Conservation (phyloP, 768 basidiomycete genomes). For the Fomitopsis serialis region DNA sequence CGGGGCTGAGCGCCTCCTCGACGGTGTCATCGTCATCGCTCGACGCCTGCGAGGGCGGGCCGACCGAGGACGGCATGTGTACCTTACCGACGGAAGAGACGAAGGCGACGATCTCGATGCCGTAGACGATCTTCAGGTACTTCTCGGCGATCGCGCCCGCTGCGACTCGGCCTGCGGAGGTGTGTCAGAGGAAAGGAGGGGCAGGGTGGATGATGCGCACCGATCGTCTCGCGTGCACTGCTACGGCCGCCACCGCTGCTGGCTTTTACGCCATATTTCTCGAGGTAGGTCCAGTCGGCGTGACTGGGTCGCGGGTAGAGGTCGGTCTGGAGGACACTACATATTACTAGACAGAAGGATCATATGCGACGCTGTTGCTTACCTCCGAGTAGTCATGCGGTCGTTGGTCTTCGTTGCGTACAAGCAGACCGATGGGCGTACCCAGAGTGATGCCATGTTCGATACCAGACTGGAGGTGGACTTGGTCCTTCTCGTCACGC, state of each 20-base stretch:
- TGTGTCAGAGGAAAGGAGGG: background rate
- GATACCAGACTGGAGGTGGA: slow-evolving; percentile 88
- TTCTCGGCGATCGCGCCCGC: slow-evolving; percentile 98
- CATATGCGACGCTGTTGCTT: background rate
- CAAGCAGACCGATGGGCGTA: slow-evolving; percentile 94
- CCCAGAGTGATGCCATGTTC: slow-evolving; percentile 95
- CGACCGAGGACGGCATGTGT: slow-evolving; percentile 56
- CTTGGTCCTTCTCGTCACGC: slow-evolving; percentile 84
- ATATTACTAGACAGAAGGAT: background rate
- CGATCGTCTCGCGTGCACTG: slow-evolving; percentile 95
- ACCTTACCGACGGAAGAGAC: slow-evolving; percentile 96
- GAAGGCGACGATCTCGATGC: slow-evolving; percentile 95
- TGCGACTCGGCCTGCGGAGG: slow-evolving; percentile 75
- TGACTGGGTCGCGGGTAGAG: slow-evolving; percentile 96
- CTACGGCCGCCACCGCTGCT: slow-evolving; percentile 94
- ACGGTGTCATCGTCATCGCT: slow-evolving; percentile 50
- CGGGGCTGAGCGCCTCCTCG: slow-evolving; percentile 74
- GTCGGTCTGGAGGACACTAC: slow-evolving; percentile 54
- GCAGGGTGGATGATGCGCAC: slow-evolving; percentile 31
- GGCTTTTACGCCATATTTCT: slow-evolving; percentile 96
- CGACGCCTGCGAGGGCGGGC: slow-evolving; percentile 33
- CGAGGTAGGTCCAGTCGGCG: slow-evolving; percentile 96
- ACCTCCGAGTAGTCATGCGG: slow-evolving; percentile 94
- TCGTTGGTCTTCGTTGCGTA: slow-evolving; percentile 96
- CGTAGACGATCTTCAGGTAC: slow-evolving; percentile 82